Percentiles rank a stretch among this genome's conserved stretches.
These are phyloP conservation scores for Quercus tomentella DNA, from an alignment of 331 rosid genomes.

Conservation along the genomic window DNA sequence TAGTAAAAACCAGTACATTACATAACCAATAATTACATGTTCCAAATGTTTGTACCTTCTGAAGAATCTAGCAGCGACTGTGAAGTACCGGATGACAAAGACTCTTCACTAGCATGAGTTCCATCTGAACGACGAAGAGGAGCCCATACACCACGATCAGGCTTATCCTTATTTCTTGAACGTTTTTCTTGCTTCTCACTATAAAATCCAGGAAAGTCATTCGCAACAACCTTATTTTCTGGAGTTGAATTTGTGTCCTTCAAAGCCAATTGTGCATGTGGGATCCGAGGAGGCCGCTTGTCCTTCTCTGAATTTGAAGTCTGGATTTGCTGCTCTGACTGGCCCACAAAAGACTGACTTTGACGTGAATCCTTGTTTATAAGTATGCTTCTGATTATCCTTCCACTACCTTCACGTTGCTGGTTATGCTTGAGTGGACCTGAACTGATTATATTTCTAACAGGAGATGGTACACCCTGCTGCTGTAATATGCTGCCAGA, in stretches of 20 bases:
- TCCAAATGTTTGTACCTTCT: constrained; percentile 30
- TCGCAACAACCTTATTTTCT: constrained; percentile 34
- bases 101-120: constrained; percentile 21
- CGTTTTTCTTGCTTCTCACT: constrained; percentile 41
- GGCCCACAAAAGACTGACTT: constrained; percentile 38
- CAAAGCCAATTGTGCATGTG: constrained; percentile 33
- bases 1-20: not conserved
- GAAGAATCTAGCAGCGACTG: constrained; percentile 17
- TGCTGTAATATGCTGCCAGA: constrained; percentile 33
- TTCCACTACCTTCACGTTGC: constrained; percentile 45
- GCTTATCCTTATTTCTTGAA: constrained; percentile 41
- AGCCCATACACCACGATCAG: constrained; percentile 47
- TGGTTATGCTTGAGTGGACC: constrained; percentile 40
- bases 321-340: constrained; percentile 38
- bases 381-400: constrained; percentile 50
- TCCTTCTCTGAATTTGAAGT: constrained; percentile 40
- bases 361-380: constrained; percentile 45
- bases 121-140: constrained; percentile 33
- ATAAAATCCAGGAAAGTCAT: constrained; percentile 27
- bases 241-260: constrained; percentile 40
- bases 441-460: constrained; percentile 18
- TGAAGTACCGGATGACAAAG: constrained; percentile 28
- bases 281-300: constrained; percentile 31
- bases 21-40: not conserved
- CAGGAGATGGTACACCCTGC: constrained; percentile 32